Evolutionary conservation across 805 yeast species (phyloP).

Genomic region (Sugiyamaella chiloensis): DNA sequence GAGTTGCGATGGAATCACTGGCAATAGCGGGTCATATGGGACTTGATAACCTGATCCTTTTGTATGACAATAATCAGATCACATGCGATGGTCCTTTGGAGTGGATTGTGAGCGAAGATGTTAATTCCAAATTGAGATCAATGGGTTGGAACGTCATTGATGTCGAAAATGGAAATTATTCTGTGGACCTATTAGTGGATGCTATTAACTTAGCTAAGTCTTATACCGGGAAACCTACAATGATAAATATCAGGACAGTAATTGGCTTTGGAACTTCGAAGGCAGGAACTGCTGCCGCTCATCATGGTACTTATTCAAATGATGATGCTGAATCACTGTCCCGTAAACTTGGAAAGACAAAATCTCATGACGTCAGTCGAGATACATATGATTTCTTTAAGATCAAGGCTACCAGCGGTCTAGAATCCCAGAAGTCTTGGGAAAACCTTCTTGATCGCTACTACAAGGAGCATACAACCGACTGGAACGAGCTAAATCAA

Average conservation of each 20-base stretch:
- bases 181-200: slow-evolving; percentile 32
- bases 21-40: slow-evolving; percentile 41
- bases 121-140: slow-evolving; percentile 35
- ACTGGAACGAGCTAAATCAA: slow-evolving; percentile 75
- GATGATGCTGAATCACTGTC: slow-evolving; percentile 24
- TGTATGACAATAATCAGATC: slow-evolving; percentile 40
- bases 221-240: slow-evolving; percentile 35
- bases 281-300: slow-evolving; percentile 35
- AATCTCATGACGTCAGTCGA: slow-evolving; percentile 74
- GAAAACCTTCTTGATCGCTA: slow-evolving; percentile 58
- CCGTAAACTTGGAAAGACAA: slow-evolving; percentile 41
- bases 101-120: slow-evolving; percentile 35
- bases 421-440: slow-evolving; percentile 77
- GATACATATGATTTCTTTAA: slow-evolving; percentile 84
- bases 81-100: slow-evolving; percentile 40
- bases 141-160: slow-evolving; percentile 39
- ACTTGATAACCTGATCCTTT: slow-evolving; percentile 36
- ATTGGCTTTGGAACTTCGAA: slow-evolving; percentile 37
- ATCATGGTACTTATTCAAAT: slow-evolving; percentile 38
- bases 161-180: slow-evolving; percentile 34
- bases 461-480: slow-evolving; percentile 64
- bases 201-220: slow-evolving; percentile 37
- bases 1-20: slow-evolving; percentile 39
- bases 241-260: slow-evolving; percentile 36
- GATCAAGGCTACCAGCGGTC: slow-evolving; percentile 52